Evolutionary conservation across 1,139 yeast genomes (phyloP).

Genomic region (Geotrichum aggregatum): DNA sequence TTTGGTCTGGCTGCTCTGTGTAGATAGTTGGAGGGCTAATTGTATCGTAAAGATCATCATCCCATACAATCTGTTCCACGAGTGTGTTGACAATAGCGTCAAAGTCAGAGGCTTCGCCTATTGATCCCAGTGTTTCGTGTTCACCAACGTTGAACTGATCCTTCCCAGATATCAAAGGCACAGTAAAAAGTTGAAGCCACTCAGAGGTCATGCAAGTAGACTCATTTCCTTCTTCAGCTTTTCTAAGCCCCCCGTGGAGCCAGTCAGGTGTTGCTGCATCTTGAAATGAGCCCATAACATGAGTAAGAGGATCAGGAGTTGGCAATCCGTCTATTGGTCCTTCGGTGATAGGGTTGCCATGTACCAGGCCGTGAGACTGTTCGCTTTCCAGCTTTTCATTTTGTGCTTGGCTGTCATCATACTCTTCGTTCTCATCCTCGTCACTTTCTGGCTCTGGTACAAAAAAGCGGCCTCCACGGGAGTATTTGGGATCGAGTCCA

Average conservation of each 20-base stretch:
- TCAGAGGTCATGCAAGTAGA: slow-evolving; percentile 13
- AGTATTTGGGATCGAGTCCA: slow-evolving; percentile 75
- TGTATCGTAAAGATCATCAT: slow-evolving; percentile 36
- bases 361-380: neutral
- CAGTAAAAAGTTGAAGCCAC: slow-evolving; percentile 24
- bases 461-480: slow-evolving; percentile 80
- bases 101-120: slow-evolving; percentile 25
- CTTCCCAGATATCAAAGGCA: neutral
- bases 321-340: slow-evolving; percentile 8
- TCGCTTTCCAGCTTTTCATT: slow-evolving; percentile 16
- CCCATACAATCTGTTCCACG: slow-evolving; percentile 47
- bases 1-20: slow-evolving; percentile 16
- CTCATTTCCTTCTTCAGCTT: neutral
- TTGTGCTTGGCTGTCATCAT: neutral
- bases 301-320: slow-evolving; percentile 19
- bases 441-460: slow-evolving; percentile 40
- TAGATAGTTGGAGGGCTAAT: slow-evolving; percentile 24
- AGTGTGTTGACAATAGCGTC: slow-evolving; percentile 34
- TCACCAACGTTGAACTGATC: slow-evolving; percentile 21
- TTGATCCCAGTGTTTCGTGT: slow-evolving; percentile 24
- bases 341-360: neutral
- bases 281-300: slow-evolving; percentile 15
- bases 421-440: slow-evolving; percentile 24
- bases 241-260: slow-evolving; percentile 5
- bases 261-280: slow-evolving; percentile 19